A percentile compares a stretch with the other conserved stretches of the same genome.
Conservation (phyloP, 331 rosid species). For the Acacia pycnantha region DNA sequence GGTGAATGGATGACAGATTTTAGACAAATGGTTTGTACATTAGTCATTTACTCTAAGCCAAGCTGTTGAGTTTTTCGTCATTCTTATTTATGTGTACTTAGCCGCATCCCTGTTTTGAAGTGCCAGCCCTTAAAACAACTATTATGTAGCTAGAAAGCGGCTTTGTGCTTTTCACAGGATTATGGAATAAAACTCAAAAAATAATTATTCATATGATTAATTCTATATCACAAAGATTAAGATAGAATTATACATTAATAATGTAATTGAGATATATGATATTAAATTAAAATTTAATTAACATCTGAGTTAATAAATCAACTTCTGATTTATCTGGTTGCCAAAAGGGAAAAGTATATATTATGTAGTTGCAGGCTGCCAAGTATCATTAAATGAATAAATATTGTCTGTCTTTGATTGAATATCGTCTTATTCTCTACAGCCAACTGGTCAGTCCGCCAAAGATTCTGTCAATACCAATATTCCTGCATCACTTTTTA, state of each 20-base stretch:
- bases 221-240: conserved; percentile 7
- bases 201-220: no score
- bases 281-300: background rate
- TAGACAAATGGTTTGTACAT: no score
- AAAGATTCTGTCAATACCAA: conserved; percentile 4
- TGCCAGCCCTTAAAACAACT: no score
- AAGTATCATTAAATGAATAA: conserved; percentile 11
- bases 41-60: no score
- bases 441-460: conserved; percentile 59
- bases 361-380: background rate
- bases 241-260: background rate
- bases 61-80: no score
- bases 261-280: background rate
- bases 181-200: no score
- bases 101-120: no score
- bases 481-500: background rate
- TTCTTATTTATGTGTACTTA: no score
- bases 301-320: background rate
- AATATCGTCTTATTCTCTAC: conserved; percentile 35
- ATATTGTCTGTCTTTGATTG: conserved; percentile 20
- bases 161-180: no score
- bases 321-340: conserved; percentile 25
- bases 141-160: no score
- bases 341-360: background rate
- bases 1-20: background rate